Base-by-base conservation (phyloP, 2,329 filamentous ascomycete species). In the Aureobasidium sp. region DNA sequence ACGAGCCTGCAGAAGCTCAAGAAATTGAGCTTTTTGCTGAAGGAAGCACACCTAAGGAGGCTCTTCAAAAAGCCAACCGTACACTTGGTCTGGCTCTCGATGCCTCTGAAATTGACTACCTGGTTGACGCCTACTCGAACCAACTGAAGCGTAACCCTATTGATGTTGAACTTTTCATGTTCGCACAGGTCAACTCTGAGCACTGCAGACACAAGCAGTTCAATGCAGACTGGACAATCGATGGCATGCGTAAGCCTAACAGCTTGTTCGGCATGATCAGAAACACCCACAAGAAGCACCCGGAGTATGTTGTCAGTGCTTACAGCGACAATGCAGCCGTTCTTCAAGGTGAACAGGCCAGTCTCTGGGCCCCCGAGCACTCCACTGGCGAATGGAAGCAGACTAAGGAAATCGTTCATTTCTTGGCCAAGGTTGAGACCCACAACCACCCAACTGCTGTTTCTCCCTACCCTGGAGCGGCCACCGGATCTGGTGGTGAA, bases 301-400 rank as follows among this genome's bases (percentile, higher is more conserved):
- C 91, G 0, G 80, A 89, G 59, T 88, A 86, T 72, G 95, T 92
- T n/a, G 84, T 97, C 47, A 97, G 91, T 39, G 94, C 94, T 8
- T 99, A 99, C 76, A 96, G 90, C 69, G 94, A 99, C 74, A 99
- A 99, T 72, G 94, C 94, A 30, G 94, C 94, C n/a, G 94, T 99
- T 1, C 77, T 95, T 62, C 79, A 90, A 68, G 90, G 90, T 39
- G 83, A 86, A 65, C 76, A 83, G 60, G 87, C 86, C 37, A 86
- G 82, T 65, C 88, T 89, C 71, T 97, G 93, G 93, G 88, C 91
- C 1, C 94, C 94, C 5, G 89, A 94, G 70, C 87, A 91, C 67
- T 81, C 86, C 41, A 96, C 90, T 4, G 90, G 92, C 34, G 88
- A 90, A 67, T 99, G 93, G 93, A 88, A 83, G 69, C 84, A 93